Evolutionary conservation across 2,329 filamentous ascomycete species (phyloP).

Genomic region (Bipolaris oryzae): DNA sequence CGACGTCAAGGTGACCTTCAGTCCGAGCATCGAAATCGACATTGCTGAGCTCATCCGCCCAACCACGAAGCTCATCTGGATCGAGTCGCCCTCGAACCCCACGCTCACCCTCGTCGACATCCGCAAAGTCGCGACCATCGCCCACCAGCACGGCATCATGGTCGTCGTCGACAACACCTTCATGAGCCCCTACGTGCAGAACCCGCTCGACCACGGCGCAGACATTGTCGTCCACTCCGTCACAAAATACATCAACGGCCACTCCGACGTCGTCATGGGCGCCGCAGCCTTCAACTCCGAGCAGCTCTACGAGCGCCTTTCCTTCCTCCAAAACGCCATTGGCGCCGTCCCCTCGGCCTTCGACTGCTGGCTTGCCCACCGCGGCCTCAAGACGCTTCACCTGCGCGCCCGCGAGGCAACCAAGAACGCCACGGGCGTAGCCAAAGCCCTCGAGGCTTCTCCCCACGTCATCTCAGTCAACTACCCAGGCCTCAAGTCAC

Average conservation of each 20-base stretch:
- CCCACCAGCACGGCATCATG: constrained; percentile 85
- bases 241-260: constrained; percentile 99
- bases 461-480: constrained; percentile 87
- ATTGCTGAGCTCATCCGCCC: constrained; percentile 82
- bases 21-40: constrained; percentile 87
- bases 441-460: constrained; percentile 76
- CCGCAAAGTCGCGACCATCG: constrained; percentile 77
- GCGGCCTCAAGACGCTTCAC: constrained; percentile 95
- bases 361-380: constrained; percentile 97
- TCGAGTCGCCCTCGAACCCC: constrained; percentile 93
- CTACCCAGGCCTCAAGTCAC: constrained; percentile 89
- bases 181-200: constrained; percentile 94
- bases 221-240: constrained; percentile 97
- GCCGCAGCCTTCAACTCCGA: constrained; percentile 93
- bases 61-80: constrained; percentile 95
- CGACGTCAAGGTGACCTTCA: constrained; percentile 93
- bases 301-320: constrained; percentile 74
- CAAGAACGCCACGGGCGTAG: constrained; percentile 79
- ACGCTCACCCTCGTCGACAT: constrained; percentile 94
- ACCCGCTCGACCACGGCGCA: constrained; percentile 91
- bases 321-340: constrained; percentile 96
- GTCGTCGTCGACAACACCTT: constrained; percentile 99
- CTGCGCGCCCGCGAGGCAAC: constrained; percentile 86
- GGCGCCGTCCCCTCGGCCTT: constrained; percentile 94
- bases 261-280: constrained; percentile 96